Base-by-base conservation (phyloP, 2,329 filamentous ascomycete species). In the Aspergillus nomiae region DNA sequence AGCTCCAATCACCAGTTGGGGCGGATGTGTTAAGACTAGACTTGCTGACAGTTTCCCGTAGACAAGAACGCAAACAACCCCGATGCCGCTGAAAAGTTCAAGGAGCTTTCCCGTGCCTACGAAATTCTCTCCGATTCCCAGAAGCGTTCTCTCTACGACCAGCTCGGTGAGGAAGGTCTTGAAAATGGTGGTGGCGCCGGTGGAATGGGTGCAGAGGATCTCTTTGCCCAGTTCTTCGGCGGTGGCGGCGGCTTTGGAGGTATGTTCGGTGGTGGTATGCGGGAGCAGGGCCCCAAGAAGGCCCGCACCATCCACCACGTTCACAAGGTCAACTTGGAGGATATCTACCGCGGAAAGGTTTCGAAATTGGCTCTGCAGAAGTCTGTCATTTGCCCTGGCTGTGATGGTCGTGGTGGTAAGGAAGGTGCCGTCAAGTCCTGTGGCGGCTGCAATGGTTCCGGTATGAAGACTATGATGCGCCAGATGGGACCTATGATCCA, bases 401-500 rank as follows among this genome's bases (percentile, higher is more conserved):
- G 95, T 79, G 90, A 95, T 63, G 95, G 95, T 67, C 89, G 93
- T 64, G 95, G 95, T 75, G 95, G 95, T 70, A 99, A 99, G 85
- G 94, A 98, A 69, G 95, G 95, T 68, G 92, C 95, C n/a, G 94
- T 98, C 69, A 94, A 94, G 84, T 92, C 91, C 74, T 99, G 95
- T 81, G 77, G 87, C 46, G 91, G 92, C 75, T 99, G 95, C 80
- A 92, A 96, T 74, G 95, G 95, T 69, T 88, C 91, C 68, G 95
- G 95, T 81, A 97, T 97, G 92, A 98, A 98, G 90, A 97, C 92
- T 46, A 98, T 99, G 94, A 97, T 99, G 95, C 91, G 96, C 77
- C 95, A 99, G 83, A 98, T 99, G 94, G 95, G 95, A 58, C 95
- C 95, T 64, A 99, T 99, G 95, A 98, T 99, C 72, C 96, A 99